Evolutionary conservation across 2,329 filamentous ascomycete species (phyloP), one percentile per base, ranked within the genome.

Genomic region (Berkeleyomyces basicola): DNA sequence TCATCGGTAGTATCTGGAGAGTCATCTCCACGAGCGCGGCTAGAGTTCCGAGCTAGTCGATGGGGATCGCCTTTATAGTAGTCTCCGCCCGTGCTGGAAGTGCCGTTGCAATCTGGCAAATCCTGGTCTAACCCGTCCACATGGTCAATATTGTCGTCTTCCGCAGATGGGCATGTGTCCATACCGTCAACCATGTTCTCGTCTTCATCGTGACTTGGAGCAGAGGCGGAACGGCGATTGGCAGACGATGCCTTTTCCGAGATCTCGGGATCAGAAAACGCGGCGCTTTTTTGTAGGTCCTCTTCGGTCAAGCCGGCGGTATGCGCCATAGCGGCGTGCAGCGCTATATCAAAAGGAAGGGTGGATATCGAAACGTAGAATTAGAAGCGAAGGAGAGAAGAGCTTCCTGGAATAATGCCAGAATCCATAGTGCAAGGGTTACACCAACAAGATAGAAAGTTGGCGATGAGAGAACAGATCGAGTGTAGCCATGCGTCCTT

Each of bases 261-360:
- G 14, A 36, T 10, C 7, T 14, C 33, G n/a, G 36, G 11, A n/a
- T 55, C 78, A 4, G 78, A 79, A 63, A 77, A 73, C 67, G 79
- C 72, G 51, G 76, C 77, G 69, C 79, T 81, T 67, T 80, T 78
- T 68, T 82, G 80, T 63, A 81, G 74, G 70, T 82, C 78, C 64
- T 83, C 79, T 69, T 82, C 77, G 72, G 80, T 81, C 37, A 66
- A 63, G 16, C 40, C 61, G 36, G 51, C 33, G 57, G 58, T 47
- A 63, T 65, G 61, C 63, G 57, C 59, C 60, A 62, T 62, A 7
- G 51, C 44, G 47, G 31, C 23, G 33, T 40, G 42, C 61, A 53
- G 46, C 4, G 37, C 4, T 3, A n/a, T 46, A 46, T 7, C 7
- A 31, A 58, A 33, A 4, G 10, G 55, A 11, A 39, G 23, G 33